These are phyloP conservation scores for Pyrenochaeta sp. DNA, from an alignment of 2,329 filamentous ascomycete species.

Conservation along the genomic window DNA sequence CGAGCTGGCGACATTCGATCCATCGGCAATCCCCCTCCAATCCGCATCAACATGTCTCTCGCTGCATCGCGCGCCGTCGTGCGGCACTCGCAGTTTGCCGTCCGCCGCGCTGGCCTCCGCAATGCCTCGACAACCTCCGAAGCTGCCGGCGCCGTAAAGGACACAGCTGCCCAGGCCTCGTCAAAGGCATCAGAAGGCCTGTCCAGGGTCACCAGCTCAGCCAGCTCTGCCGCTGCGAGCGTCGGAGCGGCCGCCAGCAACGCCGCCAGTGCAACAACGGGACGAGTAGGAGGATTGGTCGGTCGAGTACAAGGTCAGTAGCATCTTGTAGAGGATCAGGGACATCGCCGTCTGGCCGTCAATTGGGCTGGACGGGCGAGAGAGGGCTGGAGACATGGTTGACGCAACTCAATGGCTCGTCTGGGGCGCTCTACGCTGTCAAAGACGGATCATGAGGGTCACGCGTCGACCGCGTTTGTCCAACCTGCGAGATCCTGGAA, in stretches of 20 bases:
- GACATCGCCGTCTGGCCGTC: too few relatives aligned
- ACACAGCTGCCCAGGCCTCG: constrained; percentile 66
- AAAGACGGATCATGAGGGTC: constrained; percentile 6
- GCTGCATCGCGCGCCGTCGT: constrained; percentile 55
- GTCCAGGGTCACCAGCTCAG: constrained; percentile 79
- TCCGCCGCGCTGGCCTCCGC: constrained; percentile 54
- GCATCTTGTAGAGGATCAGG: constrained; percentile 10
- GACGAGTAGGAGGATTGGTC: constrained; percentile 74
- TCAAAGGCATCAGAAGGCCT: constrained; percentile 84
- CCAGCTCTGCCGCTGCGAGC: constrained; percentile 77
- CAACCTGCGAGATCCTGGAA: not conserved
- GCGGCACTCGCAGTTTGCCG: constrained; percentile 53
- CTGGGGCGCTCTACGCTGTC: constrained; percentile 16
- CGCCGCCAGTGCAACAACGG: constrained; percentile 55
- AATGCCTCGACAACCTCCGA: constrained; percentile 59
- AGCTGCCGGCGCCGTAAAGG: constrained; percentile 56
- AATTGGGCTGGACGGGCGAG: not conserved
- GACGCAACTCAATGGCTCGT: constrained; percentile 24
- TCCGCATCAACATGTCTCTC: constrained; percentile 55
- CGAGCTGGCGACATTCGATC: constrained; percentile 23
- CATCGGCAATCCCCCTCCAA: constrained; percentile 26
- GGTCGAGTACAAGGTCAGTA: constrained; percentile 84
- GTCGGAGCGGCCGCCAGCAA: constrained; percentile 65
- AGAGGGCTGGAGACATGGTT: not conserved
- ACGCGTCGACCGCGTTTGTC: constrained; percentile 3